phyloP scores from a whole-genome alignment of 2,329 filamentous ascomycete genomes.

The Fusarium globosum region DNA sequence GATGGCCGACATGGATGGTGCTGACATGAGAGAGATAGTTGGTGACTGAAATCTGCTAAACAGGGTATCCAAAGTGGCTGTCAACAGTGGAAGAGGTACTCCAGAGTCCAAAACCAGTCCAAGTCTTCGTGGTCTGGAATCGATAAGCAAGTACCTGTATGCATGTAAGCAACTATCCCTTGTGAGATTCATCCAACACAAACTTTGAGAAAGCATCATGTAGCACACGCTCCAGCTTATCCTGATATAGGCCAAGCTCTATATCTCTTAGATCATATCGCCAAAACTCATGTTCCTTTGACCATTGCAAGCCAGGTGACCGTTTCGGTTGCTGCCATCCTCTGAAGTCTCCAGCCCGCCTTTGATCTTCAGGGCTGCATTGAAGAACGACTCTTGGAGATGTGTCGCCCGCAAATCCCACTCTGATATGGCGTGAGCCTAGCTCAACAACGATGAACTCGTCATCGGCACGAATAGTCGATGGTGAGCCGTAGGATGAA shows the following conservation, averaged over 20 bases:
- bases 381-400: slow-evolving; percentile 76
- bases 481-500: slow-evolving; percentile 67
- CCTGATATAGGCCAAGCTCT: slow-evolving; percentile 83
- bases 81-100: slow-evolving; percentile 81
- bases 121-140: slow-evolving; percentile 79
- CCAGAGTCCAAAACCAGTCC: slow-evolving; percentile 81
- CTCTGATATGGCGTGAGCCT: slow-evolving; percentile 80
- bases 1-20: slow-evolving; percentile 77
- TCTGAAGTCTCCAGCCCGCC: slow-evolving; percentile 84
- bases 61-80: slow-evolving; percentile 78
- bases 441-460: slow-evolving; percentile 87
- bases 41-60: slow-evolving; percentile 86
- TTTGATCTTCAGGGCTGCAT: slow-evolving; percentile 80
- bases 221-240: slow-evolving; percentile 86
- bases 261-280: slow-evolving; percentile 76
- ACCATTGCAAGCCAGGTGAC: slow-evolving; percentile 66
- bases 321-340: slow-evolving; percentile 69
- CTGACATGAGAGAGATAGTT: slow-evolving; percentile 82
- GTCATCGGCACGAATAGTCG: slow-evolving; percentile 78
- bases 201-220: slow-evolving; percentile 85
- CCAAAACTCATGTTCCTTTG: slow-evolving; percentile 79
- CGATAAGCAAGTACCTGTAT: slow-evolving; percentile 71
- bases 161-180: slow-evolving; percentile 21
- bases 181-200: background rate
- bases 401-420: slow-evolving; percentile 88